A percentile compares a stretch with the other conserved stretches of the same genome.
phyloP scores from a whole-genome alignment of 2,329 filamentous ascomycete genomes.

The Ophiostoma perfectum region DNA sequence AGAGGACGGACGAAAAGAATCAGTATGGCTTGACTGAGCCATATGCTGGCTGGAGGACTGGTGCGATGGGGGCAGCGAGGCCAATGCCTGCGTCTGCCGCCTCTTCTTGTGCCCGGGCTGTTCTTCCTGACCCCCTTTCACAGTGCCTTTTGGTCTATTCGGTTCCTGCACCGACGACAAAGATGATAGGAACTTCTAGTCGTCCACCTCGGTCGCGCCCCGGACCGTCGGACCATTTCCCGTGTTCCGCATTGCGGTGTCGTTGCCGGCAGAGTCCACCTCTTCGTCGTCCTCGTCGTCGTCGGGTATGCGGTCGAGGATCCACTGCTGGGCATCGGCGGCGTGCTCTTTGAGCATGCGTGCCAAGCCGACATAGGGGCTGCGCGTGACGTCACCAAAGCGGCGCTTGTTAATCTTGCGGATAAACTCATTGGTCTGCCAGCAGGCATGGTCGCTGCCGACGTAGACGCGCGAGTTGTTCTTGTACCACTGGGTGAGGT shows the following conservation, averaged over 20 bases:
- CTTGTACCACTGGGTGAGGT: constrained; percentile 75
- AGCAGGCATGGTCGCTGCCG: constrained; percentile 67
- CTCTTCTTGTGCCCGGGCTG: no score
- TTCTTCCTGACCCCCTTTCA: no score
- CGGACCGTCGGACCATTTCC: no score
- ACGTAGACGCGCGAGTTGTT: constrained; percentile 76
- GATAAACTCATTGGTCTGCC: constrained; percentile 57
- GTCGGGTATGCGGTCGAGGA: constrained; percentile 31
- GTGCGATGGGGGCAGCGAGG: no score
- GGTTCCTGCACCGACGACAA: no score
- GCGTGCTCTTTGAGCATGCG: constrained; percentile 55
- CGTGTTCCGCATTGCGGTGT: not conserved
- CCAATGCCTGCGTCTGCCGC: no score
- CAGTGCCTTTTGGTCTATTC: no score
- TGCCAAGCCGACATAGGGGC: constrained; percentile 44
- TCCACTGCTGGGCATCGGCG: constrained; percentile 48
- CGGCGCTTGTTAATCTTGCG: constrained; percentile 56
- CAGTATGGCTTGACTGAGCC: no score
- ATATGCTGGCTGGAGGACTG: no score
- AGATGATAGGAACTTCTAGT: no score
- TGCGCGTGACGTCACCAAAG: constrained; percentile 54
- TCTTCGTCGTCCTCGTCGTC: not conserved
- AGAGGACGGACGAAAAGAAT: no score
- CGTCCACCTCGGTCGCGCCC: no score
- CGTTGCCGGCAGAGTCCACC: not conserved